Conservation (phyloP, 2,329 filamentous ascomycete species). For the Myotisia sp. region DNA sequence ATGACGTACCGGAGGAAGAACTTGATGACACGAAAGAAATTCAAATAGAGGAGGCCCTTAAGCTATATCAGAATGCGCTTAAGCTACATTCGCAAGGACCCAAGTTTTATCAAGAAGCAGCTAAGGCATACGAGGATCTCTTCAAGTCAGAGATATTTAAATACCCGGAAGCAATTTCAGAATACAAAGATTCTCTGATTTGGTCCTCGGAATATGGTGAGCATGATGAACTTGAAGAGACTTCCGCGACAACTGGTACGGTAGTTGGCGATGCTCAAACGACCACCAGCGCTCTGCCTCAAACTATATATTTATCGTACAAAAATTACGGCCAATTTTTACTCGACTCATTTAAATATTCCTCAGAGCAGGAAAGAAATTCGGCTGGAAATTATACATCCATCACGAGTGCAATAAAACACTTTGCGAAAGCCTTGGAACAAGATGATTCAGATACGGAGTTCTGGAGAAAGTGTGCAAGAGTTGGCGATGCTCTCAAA, state of each 20-base stretch:
- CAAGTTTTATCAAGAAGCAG: constrained; percentile 58
- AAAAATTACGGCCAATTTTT: constrained; percentile 91
- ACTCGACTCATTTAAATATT: constrained; percentile 56
- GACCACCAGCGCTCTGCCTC: constrained; percentile 65
- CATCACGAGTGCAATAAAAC: constrained; percentile 32
- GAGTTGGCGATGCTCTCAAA: constrained; percentile 42
- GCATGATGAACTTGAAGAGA: constrained; percentile 36
- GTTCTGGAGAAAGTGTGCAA: constrained; percentile 47
- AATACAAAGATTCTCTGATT: constrained; percentile 59
- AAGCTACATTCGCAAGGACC: constrained; percentile 84
- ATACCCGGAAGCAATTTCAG: constrained; percentile 73
- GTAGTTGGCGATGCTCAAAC: constrained; percentile 54
- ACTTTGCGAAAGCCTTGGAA: constrained; percentile 49
- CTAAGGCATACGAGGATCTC: constrained; percentile 65
- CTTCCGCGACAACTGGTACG: constrained; percentile 26
- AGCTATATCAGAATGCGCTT: constrained; percentile 80
- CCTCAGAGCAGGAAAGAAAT: constrained; percentile 18
- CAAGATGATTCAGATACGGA: constrained; percentile 52
- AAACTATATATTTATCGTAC: constrained; percentile 82
- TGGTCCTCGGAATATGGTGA: constrained; percentile 1
- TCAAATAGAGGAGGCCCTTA: constrained; percentile 92
- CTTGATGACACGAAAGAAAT: constrained; percentile 91
- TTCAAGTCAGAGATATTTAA: constrained; percentile 90
- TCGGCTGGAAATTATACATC: constrained; percentile 14
- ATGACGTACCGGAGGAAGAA: constrained; percentile 80